These are phyloP conservation scores for Astragalus membranaceus DNA, from an alignment of 306 rosid species.

Conservation along the genomic window DNA sequence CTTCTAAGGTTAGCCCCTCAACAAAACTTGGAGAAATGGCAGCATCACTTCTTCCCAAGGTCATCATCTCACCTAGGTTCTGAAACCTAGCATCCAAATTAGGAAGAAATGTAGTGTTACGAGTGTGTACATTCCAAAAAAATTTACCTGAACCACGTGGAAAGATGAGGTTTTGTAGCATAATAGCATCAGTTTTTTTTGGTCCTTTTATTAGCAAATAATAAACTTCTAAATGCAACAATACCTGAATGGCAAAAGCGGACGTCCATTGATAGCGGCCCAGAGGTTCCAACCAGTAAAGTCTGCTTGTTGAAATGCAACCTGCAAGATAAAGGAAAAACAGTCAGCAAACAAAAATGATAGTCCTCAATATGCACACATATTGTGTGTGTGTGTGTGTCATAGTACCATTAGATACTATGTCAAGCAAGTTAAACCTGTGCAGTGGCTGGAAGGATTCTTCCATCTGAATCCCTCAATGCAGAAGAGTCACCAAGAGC, in stretches of 20 bases:
- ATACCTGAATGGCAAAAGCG: slow-evolving; percentile 90
- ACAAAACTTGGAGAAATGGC: slow-evolving; percentile 85
- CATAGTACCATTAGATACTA: slow-evolving; percentile 2
- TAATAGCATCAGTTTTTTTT: not conserved
- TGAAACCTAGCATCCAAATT: slow-evolving; percentile 57
- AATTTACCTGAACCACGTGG: not conserved
- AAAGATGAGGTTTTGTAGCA: not conserved
- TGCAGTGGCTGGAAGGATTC: slow-evolving; percentile 92
- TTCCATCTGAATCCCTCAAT: slow-evolving; percentile 73
- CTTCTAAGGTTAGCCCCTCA: slow-evolving; percentile 87
- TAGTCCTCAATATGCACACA: not conserved
- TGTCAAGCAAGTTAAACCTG: slow-evolving; percentile 42
- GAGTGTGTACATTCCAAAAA: not conserved
- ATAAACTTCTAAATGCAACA: slow-evolving; percentile 10
- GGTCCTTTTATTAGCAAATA: not conserved
- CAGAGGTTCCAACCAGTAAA: slow-evolving; percentile 96
- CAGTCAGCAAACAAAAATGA: slow-evolving; percentile 13
- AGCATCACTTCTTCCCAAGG: slow-evolving; percentile 84
- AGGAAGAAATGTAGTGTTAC: not conserved
- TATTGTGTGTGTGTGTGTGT: not conserved
- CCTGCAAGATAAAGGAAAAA: slow-evolving; percentile 39
- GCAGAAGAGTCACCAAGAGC: slow-evolving; percentile 94
- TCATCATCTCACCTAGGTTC: slow-evolving; percentile 96
- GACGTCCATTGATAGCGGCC: slow-evolving; percentile 95
- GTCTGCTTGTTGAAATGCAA: slow-evolving; percentile 98